Base-by-base conservation (phyloP, 2,329 filamentous ascomycete species). In the Nannizziopsis barbatae region DNA sequence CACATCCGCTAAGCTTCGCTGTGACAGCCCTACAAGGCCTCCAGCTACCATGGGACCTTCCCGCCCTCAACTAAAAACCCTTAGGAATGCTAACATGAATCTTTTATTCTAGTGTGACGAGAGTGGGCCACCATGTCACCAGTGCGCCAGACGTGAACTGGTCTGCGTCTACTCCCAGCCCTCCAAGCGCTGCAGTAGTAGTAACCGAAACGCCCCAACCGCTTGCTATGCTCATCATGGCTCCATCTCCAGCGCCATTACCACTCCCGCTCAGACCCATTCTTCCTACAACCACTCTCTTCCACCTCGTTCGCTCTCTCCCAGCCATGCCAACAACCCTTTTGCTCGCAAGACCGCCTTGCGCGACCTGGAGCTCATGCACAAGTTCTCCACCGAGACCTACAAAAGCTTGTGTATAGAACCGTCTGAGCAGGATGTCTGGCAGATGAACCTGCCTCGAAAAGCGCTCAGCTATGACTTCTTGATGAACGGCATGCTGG, bases 301-400 rank as follows among this genome's bases (percentile, higher is more conserved):
- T 22, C 7, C 14, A 6, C n/a, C 46, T 10, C 30, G 11, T 22
- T 15, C 39, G 5, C 32, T 38, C 22, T 38, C 33, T 8, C 33
- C 40, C 15, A 17, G 7, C 17, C 27, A 15, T 8, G 14, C 27
- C 30, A 31, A 20, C 5, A 10, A 31, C 17, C 17, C 45, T 6
- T 42, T 47, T 17, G 38, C 45, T 5, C 37, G 45, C 8, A 20
- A 35, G 31, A 42, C 45, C 12, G 45, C 45, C 5, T 18, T 63
- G 10, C 60, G 61, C 2, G 72, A 74, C 49, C 62, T 76, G 7
- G 72, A 75, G 50, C 56, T 76, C 39, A 74, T 76, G 70, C 72
- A 75, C 52, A 69, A 69, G 22, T 76, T 70, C 65, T 67, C 71
- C 1, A 73, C 68, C 0, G 64, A 63, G 14, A 75, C 71, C 0